Conservation (phyloP, 2,329 filamentous ascomycete species). For the Podosphaera leucotricha region DNA sequence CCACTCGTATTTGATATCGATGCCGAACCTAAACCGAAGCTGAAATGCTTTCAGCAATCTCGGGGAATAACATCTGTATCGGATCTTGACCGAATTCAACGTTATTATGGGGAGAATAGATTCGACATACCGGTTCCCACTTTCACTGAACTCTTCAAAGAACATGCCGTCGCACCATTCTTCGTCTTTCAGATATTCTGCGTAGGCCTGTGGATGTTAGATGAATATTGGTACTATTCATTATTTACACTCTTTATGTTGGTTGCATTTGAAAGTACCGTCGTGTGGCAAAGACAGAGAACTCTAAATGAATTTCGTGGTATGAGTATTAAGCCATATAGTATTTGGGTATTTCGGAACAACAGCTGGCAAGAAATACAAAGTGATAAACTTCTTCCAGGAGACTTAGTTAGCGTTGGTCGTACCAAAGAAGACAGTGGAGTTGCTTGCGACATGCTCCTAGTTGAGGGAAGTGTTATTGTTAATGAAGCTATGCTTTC, state of each 20-base stretch:
- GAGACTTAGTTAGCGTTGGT: slow-evolving; percentile 76
- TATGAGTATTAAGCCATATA: slow-evolving; percentile 98
- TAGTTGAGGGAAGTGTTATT: slow-evolving; percentile 86
- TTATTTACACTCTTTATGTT: slow-evolving; percentile 98
- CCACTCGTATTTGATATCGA: slow-evolving; percentile 72
- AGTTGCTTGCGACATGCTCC: slow-evolving; percentile 87
- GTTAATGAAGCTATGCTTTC: slow-evolving; percentile 99
- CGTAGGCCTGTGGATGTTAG: slow-evolving; percentile 92
- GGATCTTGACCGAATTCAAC: slow-evolving; percentile 59
- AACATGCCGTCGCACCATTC: slow-evolving; percentile 95
- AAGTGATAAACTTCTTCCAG: slow-evolving; percentile 80
- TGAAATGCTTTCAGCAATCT: slow-evolving; percentile 58
- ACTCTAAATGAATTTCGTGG: slow-evolving; percentile 91
- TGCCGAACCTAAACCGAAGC: slow-evolving; percentile 53
- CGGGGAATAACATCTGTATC: slow-evolving; percentile 48
- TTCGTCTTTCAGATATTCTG: slow-evolving; percentile 99
- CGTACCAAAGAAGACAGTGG: slow-evolving; percentile 93
- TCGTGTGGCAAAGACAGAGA: slow-evolving; percentile 95
- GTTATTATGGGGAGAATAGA: slow-evolving; percentile 87
- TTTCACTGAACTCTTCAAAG: slow-evolving; percentile 88
- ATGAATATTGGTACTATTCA: slow-evolving; percentile 99
- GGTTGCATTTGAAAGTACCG: slow-evolving; percentile 89
- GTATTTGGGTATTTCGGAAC: slow-evolving; percentile 71
- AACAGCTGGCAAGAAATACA: slow-evolving; percentile 72
- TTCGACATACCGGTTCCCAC: slow-evolving; percentile 96